Conservation (phyloP, 169 alveolate genomes). For the Besnoitia besnoiti region DNA sequence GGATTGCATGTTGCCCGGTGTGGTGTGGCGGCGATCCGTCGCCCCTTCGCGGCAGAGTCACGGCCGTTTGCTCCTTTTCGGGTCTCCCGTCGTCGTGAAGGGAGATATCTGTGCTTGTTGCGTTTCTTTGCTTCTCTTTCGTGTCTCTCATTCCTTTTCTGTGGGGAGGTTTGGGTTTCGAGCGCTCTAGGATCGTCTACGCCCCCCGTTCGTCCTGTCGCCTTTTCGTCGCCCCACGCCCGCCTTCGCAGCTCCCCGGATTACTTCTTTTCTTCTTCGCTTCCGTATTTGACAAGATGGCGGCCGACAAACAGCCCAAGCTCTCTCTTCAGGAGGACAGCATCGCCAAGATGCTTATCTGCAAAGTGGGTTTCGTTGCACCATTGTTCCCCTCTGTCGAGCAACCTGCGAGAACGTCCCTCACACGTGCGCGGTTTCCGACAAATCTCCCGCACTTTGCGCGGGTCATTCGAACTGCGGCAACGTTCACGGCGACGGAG, state of each 20-base stretch:
- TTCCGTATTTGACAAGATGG: not conserved
- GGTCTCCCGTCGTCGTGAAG: not conserved
- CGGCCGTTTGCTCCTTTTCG: not conserved
- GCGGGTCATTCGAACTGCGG: not conserved
- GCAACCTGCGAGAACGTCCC: not conserved
- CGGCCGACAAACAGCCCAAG: constrained; percentile 32
- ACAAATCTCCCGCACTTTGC: not conserved
- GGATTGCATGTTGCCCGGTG: constrained; percentile 11
- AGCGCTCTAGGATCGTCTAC: not conserved
- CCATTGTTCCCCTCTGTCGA: not conserved
- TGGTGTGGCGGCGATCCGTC: not conserved
- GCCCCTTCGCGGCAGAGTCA: not conserved
- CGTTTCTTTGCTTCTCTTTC: not conserved
- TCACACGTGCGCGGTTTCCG: not conserved
- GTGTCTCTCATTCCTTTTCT: not conserved
- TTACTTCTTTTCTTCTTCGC: not conserved
- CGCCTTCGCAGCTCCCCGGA: not conserved
- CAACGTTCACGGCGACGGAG: no score
- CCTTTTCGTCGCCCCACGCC: constrained; percentile 5
- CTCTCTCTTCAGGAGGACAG: constrained; percentile 69
- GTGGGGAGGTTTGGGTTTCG: not conserved
- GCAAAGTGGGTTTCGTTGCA: constrained; percentile 49
- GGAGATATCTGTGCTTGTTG: not conserved
- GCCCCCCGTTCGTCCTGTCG: not conserved
- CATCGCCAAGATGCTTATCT: constrained; percentile 74